Base-by-base conservation (phyloP, 192 early-diverging fungal genomes). In the Podila epigama region DNA sequence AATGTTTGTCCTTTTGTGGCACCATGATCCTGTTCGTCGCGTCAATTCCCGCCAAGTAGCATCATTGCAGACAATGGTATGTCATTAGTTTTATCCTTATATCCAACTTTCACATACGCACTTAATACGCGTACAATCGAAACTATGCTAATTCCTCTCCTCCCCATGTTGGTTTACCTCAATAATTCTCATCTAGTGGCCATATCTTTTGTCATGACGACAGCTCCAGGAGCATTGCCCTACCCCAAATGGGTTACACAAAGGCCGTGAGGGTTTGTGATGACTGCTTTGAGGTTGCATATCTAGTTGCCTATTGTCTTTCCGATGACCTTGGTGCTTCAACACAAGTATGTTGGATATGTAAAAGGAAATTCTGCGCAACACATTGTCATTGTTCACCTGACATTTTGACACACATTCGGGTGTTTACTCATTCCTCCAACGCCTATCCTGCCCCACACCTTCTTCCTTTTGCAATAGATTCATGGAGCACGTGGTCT, bases 21-120 rank as follows among this genome's bases (percentile, higher is more conserved):
- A 11, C 36, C 5, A 10, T 33, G 33, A 58, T 22, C 28, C 8
- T 31, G 20, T 22, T 41, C 33, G 7, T 37, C 41, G n/a, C n/a
- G n/a, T n/a, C n/a, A n/a, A n/a, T n/a, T 42, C 51, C 39, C 13
- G 9, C 41, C 15, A 51, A 3, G 27, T 27, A 88, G 87, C 87
- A 88, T 78, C 87, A 88, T 55, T 88, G 87, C 60, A 71, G 87
- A 44, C 83, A 86, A 70, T 88, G 87, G 87, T 88, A 82, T 13
- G 34, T 13, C 44, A 15, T 36, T 63, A 52, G 18, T 50, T 48
- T 31, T 29, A 22, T 31, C 35, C 18, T 40, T 59, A 42, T 27
- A 3, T 13, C 35, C 22, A 10, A 35, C 16, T n/a, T n/a, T 10
- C 44, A n/a, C 57, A 50, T 27, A 22, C 22, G 0, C 18, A 34